Base-by-base conservation (phyloP, 176 grass and related monocot species). In the Phyllostachys edulis region DNA sequence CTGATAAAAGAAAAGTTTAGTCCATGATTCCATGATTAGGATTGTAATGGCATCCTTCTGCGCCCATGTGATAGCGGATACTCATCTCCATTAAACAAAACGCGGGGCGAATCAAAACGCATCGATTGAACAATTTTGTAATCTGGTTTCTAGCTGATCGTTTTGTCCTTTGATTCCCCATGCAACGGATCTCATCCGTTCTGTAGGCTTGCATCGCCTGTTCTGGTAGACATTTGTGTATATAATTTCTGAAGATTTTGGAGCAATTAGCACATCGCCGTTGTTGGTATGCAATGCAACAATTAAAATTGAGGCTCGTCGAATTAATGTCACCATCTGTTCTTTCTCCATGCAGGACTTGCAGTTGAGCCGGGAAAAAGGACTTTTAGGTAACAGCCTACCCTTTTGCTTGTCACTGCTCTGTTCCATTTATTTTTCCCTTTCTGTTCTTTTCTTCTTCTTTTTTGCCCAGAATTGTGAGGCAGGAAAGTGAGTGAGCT, bases 21-120 rank as follows among this genome's bases (percentile, higher is more conserved):
- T 90, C 59, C 79, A 36, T 79, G 83, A 78, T 82, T 73, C 79
- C 73, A 86, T 86, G 80, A 90, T 90, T 90, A 86, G 84, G 73
- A 73, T 83, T 71, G 88, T 73, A 82, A 86, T 87, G 79, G 49
- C 73, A 41, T 83, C 84, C 57, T 56, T 32, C 20, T 78, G 79
- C 83, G 80, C 74, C 89, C 84, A 90, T 87, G 89, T 90, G 84
- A 74, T 37, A 18, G 74, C n/a, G 23, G 84, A 83, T 79, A 74
- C 84, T 62, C 57, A 10, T 57, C 49, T 5, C 87, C 67, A 82
- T 78, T 83, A 83, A 83, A 90, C 39, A 86, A 86, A 85, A 73
- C 47, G 17, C 29, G 14, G 26, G 69, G 41, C 47, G 38, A 86
- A 82, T 86, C 72, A 67, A 66, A 45, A 63, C 23, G 62, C 36